Percentiles rank a stretch among this genome's conserved stretches.
phyloP scores from a whole-genome alignment of 148 eudicot genomes.

The Polygonum maritimum region DNA sequence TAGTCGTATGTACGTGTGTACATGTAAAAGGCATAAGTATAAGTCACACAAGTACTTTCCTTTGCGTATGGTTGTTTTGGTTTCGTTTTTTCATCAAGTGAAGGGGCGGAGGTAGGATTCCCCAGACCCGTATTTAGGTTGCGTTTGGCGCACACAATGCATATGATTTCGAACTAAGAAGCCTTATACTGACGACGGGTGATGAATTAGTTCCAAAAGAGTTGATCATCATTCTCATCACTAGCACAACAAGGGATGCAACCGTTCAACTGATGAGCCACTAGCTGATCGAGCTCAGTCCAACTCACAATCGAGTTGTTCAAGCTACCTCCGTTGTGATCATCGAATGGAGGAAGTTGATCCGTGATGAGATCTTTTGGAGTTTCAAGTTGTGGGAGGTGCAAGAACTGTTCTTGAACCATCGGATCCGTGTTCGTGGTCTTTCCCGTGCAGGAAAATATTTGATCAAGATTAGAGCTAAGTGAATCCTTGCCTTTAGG shows the following conservation, averaged over 20 bases:
- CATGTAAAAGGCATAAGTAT: neutral
- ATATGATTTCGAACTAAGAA: too few species aligned
- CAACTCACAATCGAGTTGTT: constrained; percentile 16
- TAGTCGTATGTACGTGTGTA: neutral
- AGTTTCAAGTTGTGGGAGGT: constrained; percentile 30
- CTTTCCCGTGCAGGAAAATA: constrained; percentile 32
- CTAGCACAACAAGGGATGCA: constrained; percentile 15
- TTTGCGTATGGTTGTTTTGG: too few species aligned
- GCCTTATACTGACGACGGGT: neutral
- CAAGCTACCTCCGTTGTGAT: neutral
- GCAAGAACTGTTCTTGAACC: constrained; percentile 14
- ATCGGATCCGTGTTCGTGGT: constrained; percentile 10
- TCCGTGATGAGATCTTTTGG: constrained; percentile 2
- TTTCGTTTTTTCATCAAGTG: too few species aligned
- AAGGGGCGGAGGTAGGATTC: too few species aligned
- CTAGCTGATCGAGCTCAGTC: constrained; percentile 39
- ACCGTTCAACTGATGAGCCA: constrained; percentile 47
- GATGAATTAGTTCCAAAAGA: neutral
- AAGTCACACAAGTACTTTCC: neutral
- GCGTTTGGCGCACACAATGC: too few species aligned
- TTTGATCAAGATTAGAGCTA: constrained; percentile 23
- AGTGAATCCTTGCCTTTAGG: neutral
- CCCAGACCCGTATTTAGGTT: neutral
- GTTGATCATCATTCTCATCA: constrained; percentile 11
- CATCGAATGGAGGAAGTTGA: neutral